Conservation (phyloP, 192 early-diverging fungal genomes). For the Coemansia sp. region DNA sequence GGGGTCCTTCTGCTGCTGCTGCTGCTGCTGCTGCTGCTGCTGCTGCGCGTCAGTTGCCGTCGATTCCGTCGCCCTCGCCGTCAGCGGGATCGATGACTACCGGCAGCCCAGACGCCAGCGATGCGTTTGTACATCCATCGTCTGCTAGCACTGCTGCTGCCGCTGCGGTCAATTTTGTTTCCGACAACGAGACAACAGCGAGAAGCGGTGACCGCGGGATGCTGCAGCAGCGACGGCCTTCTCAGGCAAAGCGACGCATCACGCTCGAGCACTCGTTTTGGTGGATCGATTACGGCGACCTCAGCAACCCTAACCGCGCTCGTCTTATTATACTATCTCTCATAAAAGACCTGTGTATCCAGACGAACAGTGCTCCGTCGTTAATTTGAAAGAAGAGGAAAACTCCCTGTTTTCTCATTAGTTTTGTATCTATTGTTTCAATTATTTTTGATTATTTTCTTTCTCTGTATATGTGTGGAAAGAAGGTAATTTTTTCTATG, state of each 20-base stretch:
- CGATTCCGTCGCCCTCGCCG: background rate
- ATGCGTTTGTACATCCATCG: background rate
- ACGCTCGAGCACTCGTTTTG: constrained; percentile 18
- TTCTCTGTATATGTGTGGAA: too few relatives aligned
- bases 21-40: background rate
- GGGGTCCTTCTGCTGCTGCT: background rate
- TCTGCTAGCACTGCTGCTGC: too few relatives aligned
- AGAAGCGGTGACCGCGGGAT: background rate
- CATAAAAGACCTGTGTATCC: background rate
- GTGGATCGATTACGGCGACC: constrained; percentile 54
- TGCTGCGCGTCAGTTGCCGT: background rate
- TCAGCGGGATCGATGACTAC: background rate
- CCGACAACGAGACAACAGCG: too few relatives aligned
- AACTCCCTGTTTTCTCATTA: background rate
- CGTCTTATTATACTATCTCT: constrained; percentile 23
- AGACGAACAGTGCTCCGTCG: background rate
- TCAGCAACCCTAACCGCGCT: constrained; percentile 38
- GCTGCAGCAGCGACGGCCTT: background rate
- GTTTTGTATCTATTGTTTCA: background rate
- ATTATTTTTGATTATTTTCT: background rate
- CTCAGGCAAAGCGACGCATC: background rate
- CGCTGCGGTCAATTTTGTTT: too few relatives aligned
- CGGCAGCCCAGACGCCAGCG: background rate
- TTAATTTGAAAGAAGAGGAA: background rate
- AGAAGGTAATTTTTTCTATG: background rate